Base-by-base conservation (phyloP, 352 stramenopile species). In the Blastocystis sp. region DNA sequence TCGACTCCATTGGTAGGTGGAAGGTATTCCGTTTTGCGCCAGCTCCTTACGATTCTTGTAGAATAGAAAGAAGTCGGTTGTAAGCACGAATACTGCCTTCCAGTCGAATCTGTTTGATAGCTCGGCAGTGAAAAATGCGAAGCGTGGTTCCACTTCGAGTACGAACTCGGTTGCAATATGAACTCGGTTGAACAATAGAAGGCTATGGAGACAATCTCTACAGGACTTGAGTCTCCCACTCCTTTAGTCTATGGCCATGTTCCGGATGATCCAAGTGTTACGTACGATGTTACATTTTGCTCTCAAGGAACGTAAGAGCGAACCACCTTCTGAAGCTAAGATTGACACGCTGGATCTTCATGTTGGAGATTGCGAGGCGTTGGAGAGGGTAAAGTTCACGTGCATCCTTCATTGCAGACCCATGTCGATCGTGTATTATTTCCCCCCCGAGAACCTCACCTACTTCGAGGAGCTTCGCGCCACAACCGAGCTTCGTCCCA, bases 351-450 rank as follows among this genome's bases (percentile, higher is more conserved):
- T 79, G 68, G 68, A 45, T 37, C 0, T 79, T 79, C 23, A 79
- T 79, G 68, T 13, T 79, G n/a, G 68, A 79, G 18, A 55, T 79
- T 56, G 11, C 68, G 20, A 37, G 68, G 5, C 68, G 68, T 6
- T 79, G 68, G 68, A 61, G n/a, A 20, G 68, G 68, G 68, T 79
- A 9, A 4, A 0, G 23, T 54, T 39, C 37, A 61, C 0, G 7
- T n/a, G 23, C 26, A 6, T 34, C 37, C 53, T 79, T n/a, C 55
- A 26, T 20, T 26, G 1, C 59, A 79, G 68, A 9, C 68, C 68
- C 7, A 79, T 79, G 68, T 79, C 68, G 20, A 79, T 79, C 43
- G 68, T 79, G 43, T 79, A 79, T 45, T 79, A 62, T n/a, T 79
- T 79, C 53, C 68, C 68, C n/a, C 23, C 23, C 0, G 68, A 79